Conservation (phyloP, 2,329 filamentous ascomycete genomes). For the Aureobasidium vineae region DNA sequence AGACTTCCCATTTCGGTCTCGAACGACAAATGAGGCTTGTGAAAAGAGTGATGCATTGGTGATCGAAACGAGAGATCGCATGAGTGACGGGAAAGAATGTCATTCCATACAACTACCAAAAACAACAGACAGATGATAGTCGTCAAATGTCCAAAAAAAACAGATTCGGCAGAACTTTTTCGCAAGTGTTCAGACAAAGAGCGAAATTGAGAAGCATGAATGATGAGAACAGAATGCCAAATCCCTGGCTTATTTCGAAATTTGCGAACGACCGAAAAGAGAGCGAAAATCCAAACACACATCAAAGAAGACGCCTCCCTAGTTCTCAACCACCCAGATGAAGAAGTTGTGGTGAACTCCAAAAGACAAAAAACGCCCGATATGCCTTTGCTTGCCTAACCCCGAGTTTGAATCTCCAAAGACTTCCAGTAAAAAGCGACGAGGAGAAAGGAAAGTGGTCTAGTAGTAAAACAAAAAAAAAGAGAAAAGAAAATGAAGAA, state of each 20-base stretch:
- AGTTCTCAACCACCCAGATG: not conserved
- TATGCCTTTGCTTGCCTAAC: slow-evolving; percentile 4
- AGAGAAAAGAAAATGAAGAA: not conserved
- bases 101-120: too few species aligned
- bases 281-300: not conserved
- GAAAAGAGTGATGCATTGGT: too few species aligned
- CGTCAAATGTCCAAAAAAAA: too few species aligned
- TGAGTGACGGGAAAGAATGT: too few species aligned
- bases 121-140: too few species aligned
- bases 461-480: not conserved
- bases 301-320: not conserved
- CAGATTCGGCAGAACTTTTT: too few species aligned
- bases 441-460: slow-evolving; percentile 10
- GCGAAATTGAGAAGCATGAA: not conserved
- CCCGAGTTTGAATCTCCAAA: slow-evolving; percentile 1
- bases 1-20: too few species aligned
- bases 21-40: too few species aligned
- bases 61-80: too few species aligned
- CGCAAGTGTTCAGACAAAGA: not conserved
- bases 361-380: slow-evolving; percentile 6
- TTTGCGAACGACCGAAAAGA: not conserved
- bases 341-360: not conserved
- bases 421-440: not conserved
- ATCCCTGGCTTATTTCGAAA: not conserved
- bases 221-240: not conserved